A percentile compares a stretch with the other conserved stretches of the same genome.
phyloP scores from a whole-genome alignment of 108 stramenopile genomes.

The Aureococcus anophagefferens region DNA sequence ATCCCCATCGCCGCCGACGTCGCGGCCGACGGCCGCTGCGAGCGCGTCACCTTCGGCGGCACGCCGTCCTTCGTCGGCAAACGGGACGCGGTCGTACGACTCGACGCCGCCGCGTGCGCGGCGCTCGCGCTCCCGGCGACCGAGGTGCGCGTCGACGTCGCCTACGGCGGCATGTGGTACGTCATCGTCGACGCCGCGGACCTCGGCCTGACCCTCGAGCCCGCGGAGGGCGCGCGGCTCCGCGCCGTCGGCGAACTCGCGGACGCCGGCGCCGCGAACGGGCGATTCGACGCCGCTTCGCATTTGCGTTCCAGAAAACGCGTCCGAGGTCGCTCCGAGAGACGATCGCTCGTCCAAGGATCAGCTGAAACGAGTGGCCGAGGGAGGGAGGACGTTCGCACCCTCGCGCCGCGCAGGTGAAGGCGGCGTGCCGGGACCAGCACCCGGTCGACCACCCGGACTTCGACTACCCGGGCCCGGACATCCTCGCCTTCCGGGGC shows the following conservation, averaged over 20 bases:
- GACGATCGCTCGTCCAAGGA: too few species aligned
- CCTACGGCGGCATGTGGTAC: slow-evolving; percentile 37
- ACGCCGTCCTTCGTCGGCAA: slow-evolving; percentile 27
- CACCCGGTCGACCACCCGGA: slow-evolving; percentile 7
- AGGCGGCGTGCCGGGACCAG: slow-evolving; percentile 1
- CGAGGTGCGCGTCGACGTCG: slow-evolving; percentile 13
- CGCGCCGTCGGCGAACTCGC: not conserved
- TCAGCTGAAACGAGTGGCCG: too few species aligned
- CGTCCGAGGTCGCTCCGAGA: too few species aligned
- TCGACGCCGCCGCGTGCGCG: slow-evolving; percentile 9
- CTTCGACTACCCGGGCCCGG: slow-evolving; percentile 13
- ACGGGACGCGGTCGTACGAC: slow-evolving; percentile 12
- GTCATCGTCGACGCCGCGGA: slow-evolving; percentile 19
- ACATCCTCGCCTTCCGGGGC: slow-evolving; percentile 10
- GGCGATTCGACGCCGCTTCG: too few species aligned
- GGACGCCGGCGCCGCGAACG: too few species aligned
- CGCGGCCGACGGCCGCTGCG: slow-evolving; percentile 9
- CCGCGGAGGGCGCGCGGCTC: slow-evolving; percentile 2
- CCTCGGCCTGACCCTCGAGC: slow-evolving; percentile 3
- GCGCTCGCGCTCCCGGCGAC: not conserved
- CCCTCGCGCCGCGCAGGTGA: too few species aligned
- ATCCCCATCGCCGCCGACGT: slow-evolving; percentile 16
- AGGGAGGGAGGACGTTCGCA: too few species aligned
- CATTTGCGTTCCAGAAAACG: too few species aligned
- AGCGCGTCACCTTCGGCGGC: slow-evolving; percentile 15